Evolutionary conservation across 805 yeast genomes (phyloP), one percentile per base, ranked within the genome.

Genomic region (Lachancea quebecensis): DNA sequence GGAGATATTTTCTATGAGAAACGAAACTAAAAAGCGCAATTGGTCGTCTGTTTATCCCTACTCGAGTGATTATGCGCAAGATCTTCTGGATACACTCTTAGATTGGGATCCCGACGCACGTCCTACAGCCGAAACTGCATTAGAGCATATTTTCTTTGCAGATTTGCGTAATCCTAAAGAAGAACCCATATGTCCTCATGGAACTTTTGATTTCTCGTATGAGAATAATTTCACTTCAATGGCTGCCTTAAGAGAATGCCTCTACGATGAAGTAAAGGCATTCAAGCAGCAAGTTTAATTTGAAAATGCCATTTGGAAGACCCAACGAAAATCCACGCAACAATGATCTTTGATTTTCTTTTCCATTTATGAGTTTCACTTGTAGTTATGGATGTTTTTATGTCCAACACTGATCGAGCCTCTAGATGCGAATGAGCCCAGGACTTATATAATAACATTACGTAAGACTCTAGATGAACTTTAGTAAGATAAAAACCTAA

Each of bases 101-200:
- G 68, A 73, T 41, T 90, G 95, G 89, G 82, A 78, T 46, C 74
- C 82, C 0, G 63, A 58, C 1, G 53, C 59, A 16, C 70, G 98
- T 42, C 67, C 70, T 21, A 71, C 71, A 0, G 85, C 84, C 1
- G 72, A 70, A 2, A 68, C 75, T 50, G 77, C 85, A 1, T 58
- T 90, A 10, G 64, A 66, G 4, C 88, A 84, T 55, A 68, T 70
- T 1, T 85, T 74, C 56, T 67, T 88, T 8, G 58, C 55, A 10
- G 56, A 64, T 2, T 77, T 86, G 7, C 71, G 91, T 52, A 74
- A 76, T 49, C 45, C 55, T 0, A 67, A 68, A 11, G 79, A 77
- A 44, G 95, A 85, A 58, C 77, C 83, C 0, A 61, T 44, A 2
- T 73, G 82, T 46, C 52, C 60, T 0, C 57, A 59, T 2, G 64